Percentiles rank a stretch among this genome's conserved stretches.
These are phyloP conservation scores for Claviceps maximensis DNA, from an alignment of 2,329 filamentous ascomycete species.

Conservation along the genomic window DNA sequence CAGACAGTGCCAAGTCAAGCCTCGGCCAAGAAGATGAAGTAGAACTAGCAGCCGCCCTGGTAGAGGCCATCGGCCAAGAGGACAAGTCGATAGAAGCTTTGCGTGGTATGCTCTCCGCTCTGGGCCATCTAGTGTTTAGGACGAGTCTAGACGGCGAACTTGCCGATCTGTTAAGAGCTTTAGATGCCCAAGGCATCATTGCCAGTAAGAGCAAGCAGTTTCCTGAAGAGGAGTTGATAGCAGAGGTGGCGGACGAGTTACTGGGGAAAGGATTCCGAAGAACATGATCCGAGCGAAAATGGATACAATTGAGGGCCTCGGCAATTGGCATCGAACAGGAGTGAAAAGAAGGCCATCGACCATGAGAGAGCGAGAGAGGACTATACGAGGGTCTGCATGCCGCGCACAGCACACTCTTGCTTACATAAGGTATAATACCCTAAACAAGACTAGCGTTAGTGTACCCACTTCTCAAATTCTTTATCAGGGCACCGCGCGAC, in stretches of 20 bases:
- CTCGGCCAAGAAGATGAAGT: conserved; percentile 61
- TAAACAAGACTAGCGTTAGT: conserved; percentile 11
- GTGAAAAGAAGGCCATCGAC: background rate
- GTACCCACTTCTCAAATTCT: conserved; percentile 4
- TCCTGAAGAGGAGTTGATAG: conserved; percentile 42
- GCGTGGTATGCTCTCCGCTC: conserved; percentile 60
- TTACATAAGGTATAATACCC: conserved; percentile 1
- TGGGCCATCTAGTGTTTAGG: conserved; percentile 66
- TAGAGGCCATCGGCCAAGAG: conserved; percentile 57
- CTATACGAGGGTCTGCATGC: background rate
- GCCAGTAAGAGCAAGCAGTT: conserved; percentile 43
- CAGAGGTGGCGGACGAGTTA: conserved; percentile 38
- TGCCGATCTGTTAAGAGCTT: conserved; percentile 61
- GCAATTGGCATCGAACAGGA: background rate
- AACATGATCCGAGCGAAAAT: conserved; percentile 9
- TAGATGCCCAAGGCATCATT: conserved; percentile 61
- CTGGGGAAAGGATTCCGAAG: conserved; percentile 35
- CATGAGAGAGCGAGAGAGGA: background rate
- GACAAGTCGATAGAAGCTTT: conserved; percentile 55
- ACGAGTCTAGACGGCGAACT: conserved; percentile 58
- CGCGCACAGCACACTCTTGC: background rate
- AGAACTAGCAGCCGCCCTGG: conserved; percentile 65
- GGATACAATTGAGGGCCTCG: too few relatives aligned
- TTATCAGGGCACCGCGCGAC: conserved; percentile 12
- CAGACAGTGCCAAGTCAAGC: conserved; percentile 40